Conservation (phyloP, 1,284 basidiomycete species). For the Cystobasidium slooffiae region DNA sequence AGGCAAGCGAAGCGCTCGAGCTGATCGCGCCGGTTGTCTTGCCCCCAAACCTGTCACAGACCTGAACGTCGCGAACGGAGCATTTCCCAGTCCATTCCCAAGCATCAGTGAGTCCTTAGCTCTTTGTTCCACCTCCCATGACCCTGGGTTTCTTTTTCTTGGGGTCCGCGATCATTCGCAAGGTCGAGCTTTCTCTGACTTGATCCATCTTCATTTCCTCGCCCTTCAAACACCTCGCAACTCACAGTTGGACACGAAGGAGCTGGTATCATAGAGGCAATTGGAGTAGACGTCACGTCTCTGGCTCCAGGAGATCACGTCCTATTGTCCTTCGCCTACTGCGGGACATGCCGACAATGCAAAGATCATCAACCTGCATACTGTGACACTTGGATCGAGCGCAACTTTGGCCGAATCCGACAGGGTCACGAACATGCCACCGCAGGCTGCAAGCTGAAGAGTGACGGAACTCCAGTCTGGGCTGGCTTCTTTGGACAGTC, state of each 20-base stretch:
- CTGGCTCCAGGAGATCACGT: conserved; percentile 37
- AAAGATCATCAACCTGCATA: conserved; percentile 25
- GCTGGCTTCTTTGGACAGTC: conserved; percentile 12
- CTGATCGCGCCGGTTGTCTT: neutral
- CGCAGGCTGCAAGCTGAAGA: conserved; percentile 3
- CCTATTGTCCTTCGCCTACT: conserved; percentile 45
- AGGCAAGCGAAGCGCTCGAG: neutral
- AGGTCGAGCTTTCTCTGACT: neutral
- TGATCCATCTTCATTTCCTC: neutral
- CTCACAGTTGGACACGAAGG: conserved; percentile 47
- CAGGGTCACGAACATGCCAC: conserved; percentile 2
- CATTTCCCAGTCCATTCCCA: conserved; percentile 46
- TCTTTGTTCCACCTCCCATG: too few relatives aligned
- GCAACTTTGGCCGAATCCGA: conserved; percentile 45
- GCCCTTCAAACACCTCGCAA: neutral
- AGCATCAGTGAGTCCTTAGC: conserved; percentile 24
- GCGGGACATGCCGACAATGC: conserved; percentile 44
- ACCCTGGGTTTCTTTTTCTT: too few relatives aligned
- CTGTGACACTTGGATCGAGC: conserved; percentile 35
- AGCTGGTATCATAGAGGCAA: conserved; percentile 41
- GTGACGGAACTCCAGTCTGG: conserved; percentile 2
- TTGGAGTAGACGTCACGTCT: conserved; percentile 41
- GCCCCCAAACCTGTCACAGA: conserved; percentile 36
- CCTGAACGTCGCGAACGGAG: conserved; percentile 42
- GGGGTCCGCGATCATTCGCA: too few relatives aligned